A percentile compares a stretch with the other conserved stretches of the same genome.
phyloP scores from a whole-genome alignment of 345 rosid genomes.

The Eucalyptus tenuipes region DNA sequence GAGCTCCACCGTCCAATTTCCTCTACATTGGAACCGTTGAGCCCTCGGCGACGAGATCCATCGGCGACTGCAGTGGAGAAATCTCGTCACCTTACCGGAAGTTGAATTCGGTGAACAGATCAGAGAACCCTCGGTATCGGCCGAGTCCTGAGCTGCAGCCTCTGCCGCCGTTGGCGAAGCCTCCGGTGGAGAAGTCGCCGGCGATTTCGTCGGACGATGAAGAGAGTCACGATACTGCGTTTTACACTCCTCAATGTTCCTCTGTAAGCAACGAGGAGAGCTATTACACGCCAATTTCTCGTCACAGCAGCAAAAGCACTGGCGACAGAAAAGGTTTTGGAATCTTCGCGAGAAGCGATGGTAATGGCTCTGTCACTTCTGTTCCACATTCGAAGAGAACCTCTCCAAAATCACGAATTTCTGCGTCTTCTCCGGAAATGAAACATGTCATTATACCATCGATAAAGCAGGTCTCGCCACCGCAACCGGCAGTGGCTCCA shows the following conservation, averaged over 20 bases:
- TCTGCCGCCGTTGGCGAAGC: constrained; percentile 59
- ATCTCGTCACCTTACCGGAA: constrained; percentile 67
- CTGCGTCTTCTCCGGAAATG: constrained; percentile 78
- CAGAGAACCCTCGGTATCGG: constrained; percentile 57
- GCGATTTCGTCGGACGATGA: constrained; percentile 40
- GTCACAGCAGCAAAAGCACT: background rate
- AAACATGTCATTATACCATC: constrained; percentile 79
- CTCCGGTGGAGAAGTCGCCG: constrained; percentile 29
- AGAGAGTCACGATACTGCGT: constrained; percentile 48
- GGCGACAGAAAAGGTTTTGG: background rate
- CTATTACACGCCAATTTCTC: constrained; percentile 44
- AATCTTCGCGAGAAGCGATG: background rate
- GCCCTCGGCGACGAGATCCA: constrained; percentile 25
- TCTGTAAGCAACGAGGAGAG: constrained; percentile 53
- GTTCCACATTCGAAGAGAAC: constrained; percentile 79
- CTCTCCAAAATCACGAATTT: constrained; percentile 55
- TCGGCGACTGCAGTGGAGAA: constrained; percentile 22
- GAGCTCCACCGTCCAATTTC: constrained; percentile 55
- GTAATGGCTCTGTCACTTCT: background rate
- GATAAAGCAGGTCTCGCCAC: constrained; percentile 31
- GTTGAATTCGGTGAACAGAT: constrained; percentile 52
- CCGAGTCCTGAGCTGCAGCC: constrained; percentile 98
- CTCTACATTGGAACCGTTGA: constrained; percentile 90
- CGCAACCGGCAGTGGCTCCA: constrained; percentile 4
- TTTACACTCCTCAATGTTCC: constrained; percentile 81